Conservation (phyloP, 2,329 filamentous ascomycete genomes). For the Ilyonectria robusta region DNA sequence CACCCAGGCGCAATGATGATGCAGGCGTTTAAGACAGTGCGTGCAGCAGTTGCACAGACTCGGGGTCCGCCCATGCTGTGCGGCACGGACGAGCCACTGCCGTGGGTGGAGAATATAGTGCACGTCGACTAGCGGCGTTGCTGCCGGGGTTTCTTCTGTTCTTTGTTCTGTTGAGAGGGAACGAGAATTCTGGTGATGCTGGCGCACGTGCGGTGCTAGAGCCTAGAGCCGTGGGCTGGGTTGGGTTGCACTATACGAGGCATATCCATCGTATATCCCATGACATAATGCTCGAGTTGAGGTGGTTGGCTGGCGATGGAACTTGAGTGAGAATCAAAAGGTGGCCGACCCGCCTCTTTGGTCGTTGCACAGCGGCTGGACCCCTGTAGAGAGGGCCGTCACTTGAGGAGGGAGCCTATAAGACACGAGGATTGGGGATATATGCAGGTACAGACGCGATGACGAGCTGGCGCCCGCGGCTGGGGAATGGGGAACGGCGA, state of each 20-base stretch:
- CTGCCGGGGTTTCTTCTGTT: neutral
- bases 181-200: neutral
- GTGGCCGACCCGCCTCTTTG: neutral
- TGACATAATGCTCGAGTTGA: neutral
- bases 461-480: neutral
- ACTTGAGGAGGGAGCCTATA: neutral
- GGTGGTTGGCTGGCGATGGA: constrained; percentile 9
- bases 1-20: constrained; percentile 13
- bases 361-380: neutral
- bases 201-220: constrained; percentile 1
- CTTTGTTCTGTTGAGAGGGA: neutral
- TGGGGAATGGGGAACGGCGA: neutral
- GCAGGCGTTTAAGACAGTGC: constrained; percentile 14
- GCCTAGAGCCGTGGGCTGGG: neutral
- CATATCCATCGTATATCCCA: neutral
- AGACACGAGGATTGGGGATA: constrained; percentile 2
- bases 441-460: constrained; percentile 23
- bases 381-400: neutral
- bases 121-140: constrained; percentile 12
- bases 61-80: constrained; percentile 8
- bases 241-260: constrained; percentile 2
- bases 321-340: neutral
- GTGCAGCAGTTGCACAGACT: constrained; percentile 9
- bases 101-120: constrained; percentile 11
- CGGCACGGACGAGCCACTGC: constrained; percentile 6